phyloP scores from a whole-genome alignment of 2,329 filamentous ascomycete species.

The Epicoccum nigrum region DNA sequence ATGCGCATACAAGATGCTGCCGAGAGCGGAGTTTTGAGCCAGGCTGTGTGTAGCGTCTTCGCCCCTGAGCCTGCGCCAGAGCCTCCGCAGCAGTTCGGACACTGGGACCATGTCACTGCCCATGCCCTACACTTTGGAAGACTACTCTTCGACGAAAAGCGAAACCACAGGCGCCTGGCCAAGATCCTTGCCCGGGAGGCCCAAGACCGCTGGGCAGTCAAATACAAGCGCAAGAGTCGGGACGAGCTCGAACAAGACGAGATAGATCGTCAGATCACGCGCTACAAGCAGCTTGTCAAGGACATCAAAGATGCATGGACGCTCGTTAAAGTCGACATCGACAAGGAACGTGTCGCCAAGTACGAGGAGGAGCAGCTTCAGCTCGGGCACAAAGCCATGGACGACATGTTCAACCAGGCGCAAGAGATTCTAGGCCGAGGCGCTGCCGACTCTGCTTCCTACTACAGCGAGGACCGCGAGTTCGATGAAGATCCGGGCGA shows the following conservation, averaged over 20 bases:
- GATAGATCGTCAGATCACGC: conserved; percentile 66
- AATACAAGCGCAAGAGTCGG: conserved; percentile 59
- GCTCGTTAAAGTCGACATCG: conserved; percentile 63
- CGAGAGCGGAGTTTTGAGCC: conserved; percentile 76
- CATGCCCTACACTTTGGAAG: conserved; percentile 82
- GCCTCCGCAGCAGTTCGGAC: conserved; percentile 80
- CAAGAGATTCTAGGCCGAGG: conserved; percentile 54
- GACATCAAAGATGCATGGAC: conserved; percentile 68
- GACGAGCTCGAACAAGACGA: conserved; percentile 86
- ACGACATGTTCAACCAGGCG: conserved; percentile 74
- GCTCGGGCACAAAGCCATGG: conserved; percentile 67
- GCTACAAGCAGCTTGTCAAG: conserved; percentile 74
- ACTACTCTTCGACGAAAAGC: conserved; percentile 79
- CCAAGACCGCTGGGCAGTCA: conserved; percentile 73
- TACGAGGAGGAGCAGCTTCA: conserved; percentile 67
- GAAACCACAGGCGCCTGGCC: conserved; percentile 75
- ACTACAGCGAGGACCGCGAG: conserved; percentile 49
- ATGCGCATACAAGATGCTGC: conserved; percentile 73
- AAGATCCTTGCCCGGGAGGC: conserved; percentile 81
- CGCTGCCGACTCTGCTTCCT: conserved; percentile 44
- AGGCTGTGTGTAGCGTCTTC: conserved; percentile 72
- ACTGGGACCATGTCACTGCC: conserved; percentile 81
- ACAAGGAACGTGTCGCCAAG: conserved; percentile 60
- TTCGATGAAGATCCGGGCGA: conserved; percentile 51
- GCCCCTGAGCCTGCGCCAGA: conserved; percentile 76